Percentiles rank a stretch among this genome's conserved stretches.
These are phyloP conservation scores for Fusarium tjaetaba DNA, from an alignment of 2,329 filamentous ascomycete species.

Conservation along the genomic window DNA sequence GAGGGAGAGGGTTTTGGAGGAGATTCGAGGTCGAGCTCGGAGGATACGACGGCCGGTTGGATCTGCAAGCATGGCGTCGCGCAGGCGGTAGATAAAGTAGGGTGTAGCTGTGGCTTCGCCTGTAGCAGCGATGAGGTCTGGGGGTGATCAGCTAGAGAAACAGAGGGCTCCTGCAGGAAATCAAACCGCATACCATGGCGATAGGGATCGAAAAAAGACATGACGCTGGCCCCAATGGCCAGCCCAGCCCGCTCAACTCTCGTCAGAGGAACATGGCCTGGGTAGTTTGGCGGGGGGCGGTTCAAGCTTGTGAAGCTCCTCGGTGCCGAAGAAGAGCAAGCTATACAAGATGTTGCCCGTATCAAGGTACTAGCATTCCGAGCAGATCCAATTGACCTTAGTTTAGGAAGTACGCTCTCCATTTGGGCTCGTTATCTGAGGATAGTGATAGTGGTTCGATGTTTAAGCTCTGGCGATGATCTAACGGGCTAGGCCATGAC, in stretches of 20 bases:
- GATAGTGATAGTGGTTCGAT: slow-evolving; percentile 29
- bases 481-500: not conserved
- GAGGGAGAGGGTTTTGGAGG: slow-evolving; percentile 75
- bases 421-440: slow-evolving; percentile 27
- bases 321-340: slow-evolving; percentile 26
- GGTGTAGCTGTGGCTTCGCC: slow-evolving; percentile 94
- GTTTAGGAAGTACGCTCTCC: slow-evolving; percentile 38
- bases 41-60: slow-evolving; percentile 91
- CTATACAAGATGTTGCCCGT: slow-evolving; percentile 36
- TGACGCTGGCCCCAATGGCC: slow-evolving; percentile 70
- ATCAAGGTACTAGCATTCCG: slow-evolving; percentile 19
- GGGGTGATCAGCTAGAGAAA: not conserved
- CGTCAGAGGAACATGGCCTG: slow-evolving; percentile 91
- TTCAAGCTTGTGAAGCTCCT: slow-evolving; percentile 80
- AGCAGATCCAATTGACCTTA: slow-evolving; percentile 30
- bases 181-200: slow-evolving; percentile 69
- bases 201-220: slow-evolving; percentile 77
- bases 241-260: slow-evolving; percentile 78
- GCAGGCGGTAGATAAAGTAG: slow-evolving; percentile 93
- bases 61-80: slow-evolving; percentile 86
- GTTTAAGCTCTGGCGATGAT: not conserved
- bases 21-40: slow-evolving; percentile 87
- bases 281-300: slow-evolving; percentile 87
- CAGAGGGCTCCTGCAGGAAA: not conserved
- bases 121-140: slow-evolving; percentile 92